These are phyloP conservation scores for Pluteus cervinus DNA, from an alignment of 768 basidiomycete genomes.

Conservation along the genomic window DNA sequence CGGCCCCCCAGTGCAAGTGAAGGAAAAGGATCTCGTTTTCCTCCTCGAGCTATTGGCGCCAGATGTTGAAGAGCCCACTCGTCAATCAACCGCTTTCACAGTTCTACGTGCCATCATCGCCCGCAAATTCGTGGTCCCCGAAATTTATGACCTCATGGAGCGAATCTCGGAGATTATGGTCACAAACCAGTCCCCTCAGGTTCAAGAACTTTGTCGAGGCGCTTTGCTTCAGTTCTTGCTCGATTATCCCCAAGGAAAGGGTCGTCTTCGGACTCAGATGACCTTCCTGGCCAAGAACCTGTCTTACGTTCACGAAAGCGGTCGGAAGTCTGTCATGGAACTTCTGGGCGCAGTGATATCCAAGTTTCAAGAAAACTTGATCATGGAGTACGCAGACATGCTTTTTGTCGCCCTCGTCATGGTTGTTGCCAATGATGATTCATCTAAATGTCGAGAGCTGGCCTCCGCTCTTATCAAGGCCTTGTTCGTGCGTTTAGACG, in stretches of 20 bases:
- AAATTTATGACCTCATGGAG: slow-evolving; percentile 97
- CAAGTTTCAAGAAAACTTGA: slow-evolving; percentile 75
- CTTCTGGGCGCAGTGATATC: slow-evolving; percentile 75
- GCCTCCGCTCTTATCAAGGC: slow-evolving; percentile 77
- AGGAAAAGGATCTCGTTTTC: slow-evolving; percentile 85
- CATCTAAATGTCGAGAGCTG: slow-evolving; percentile 83
- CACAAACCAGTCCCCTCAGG: slow-evolving; percentile 84
- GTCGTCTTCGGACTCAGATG: slow-evolving; percentile 83
- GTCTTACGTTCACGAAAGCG: slow-evolving; percentile 85
- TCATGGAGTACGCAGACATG: slow-evolving; percentile 79
- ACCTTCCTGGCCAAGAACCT: slow-evolving; percentile 89
- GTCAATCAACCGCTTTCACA: slow-evolving; percentile 82
- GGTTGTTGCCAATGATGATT: slow-evolving; percentile 92
- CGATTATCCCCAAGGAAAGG: slow-evolving; percentile 95
- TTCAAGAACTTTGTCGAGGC: slow-evolving; percentile 87
- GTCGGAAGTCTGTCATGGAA: slow-evolving; percentile 91
- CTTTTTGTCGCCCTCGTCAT: slow-evolving; percentile 90
- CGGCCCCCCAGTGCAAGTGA: slow-evolving; percentile 70
- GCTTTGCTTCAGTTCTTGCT: slow-evolving; percentile 90
- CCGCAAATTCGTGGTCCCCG: slow-evolving; percentile 88
- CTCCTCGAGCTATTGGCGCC: slow-evolving; percentile 82
- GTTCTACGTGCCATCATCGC: slow-evolving; percentile 88
- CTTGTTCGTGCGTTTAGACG: slow-evolving; percentile 65
- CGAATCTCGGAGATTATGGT: slow-evolving; percentile 88
- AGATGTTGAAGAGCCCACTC: slow-evolving; percentile 83